Base-by-base conservation (phyloP, 2,329 filamentous ascomycete species). In the Alternaria tenuissima region DNA sequence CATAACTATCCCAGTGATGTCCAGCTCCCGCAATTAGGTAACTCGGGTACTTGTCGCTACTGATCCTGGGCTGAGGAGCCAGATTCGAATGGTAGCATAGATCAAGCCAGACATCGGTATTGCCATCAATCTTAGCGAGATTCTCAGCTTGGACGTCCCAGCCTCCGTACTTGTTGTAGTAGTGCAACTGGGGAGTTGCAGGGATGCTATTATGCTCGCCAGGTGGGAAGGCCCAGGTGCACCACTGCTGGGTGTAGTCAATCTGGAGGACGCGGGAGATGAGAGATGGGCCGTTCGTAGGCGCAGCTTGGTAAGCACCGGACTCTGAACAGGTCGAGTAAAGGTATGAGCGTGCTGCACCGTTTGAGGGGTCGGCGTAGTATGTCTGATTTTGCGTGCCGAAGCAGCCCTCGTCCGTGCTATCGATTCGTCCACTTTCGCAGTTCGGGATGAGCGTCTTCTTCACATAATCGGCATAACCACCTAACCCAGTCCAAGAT, bases 191-290 rank as follows among this genome's bases (percentile, higher is more conserved):
- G 0, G 84, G 84, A 0, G 74, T 78, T 1, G 76, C 39, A 0
- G 83, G 82, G 22, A 85, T 80, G 30, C 67, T 64, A 63, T 83
- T 84, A 71, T 81, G 78, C 26, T 77, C 53, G 0, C 84, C 84
- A 1, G 76, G 61, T 1, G 83, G 81, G 63, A 86, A 86, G 1
- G 84, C 82, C 83, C 84, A 84, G n/a, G 67, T 79, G 64, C 84
- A 86, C 83, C 84, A 86, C 70, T 85, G 81, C 63, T 85, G 84
- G 38, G 83, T 85, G 70, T 86, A 86, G 41, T 79, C 74, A 8
- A 78, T 77, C 48, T 83, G 77, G 5, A 86, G 64, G 0, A 82
- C 81, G 6, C 82, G 78, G 1, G 82, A 84, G 18, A 86, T 74
- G 3, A 86, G 74, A 1, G 79, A 79, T 0, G 83, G 83, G 0